Conservation (phyloP, 495 filamentous ascomycete species). For the Physcia stellaris region DNA sequence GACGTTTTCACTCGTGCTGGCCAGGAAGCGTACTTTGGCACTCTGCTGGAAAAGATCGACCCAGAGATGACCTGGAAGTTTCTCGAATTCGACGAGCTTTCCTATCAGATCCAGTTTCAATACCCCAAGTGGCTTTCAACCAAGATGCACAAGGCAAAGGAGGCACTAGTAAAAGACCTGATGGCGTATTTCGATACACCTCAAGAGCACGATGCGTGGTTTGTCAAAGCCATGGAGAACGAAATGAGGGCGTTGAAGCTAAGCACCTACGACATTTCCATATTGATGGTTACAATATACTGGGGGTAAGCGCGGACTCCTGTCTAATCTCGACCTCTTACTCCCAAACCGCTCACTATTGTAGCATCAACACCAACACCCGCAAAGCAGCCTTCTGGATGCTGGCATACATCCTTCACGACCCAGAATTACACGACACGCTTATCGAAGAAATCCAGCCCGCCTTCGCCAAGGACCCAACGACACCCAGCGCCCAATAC, state of each 20-base stretch:
- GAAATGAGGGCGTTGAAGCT: constrained; percentile 12
- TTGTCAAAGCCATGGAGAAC: constrained; percentile 14
- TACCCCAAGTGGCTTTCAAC: constrained; percentile 9
- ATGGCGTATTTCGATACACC: constrained; percentile 14
- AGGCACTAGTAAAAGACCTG: constrained; percentile 7
- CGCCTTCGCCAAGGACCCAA: neutral
- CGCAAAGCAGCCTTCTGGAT: constrained; percentile 21
- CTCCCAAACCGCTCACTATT: neutral
- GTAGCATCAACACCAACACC: constrained; percentile 17
- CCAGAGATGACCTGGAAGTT: constrained; percentile 10
- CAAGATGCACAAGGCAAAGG: constrained; percentile 7
- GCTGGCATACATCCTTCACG: constrained; percentile 13
- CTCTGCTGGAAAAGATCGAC: constrained; percentile 9
- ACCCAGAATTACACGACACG: constrained; percentile 5
- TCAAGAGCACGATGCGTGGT: constrained; percentile 10
- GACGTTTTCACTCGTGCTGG: constrained; percentile 12
- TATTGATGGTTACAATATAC: constrained; percentile 10
- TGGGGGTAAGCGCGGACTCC: constrained; percentile 9
- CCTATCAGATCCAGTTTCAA: constrained; percentile 16
- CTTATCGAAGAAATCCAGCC: constrained; percentile 11
- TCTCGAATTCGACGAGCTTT: constrained; percentile 15
- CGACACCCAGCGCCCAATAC: neutral
- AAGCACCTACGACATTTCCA: constrained; percentile 7
- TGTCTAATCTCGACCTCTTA: neutral
- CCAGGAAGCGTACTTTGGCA: constrained; percentile 15